Evolutionary conservation across 2,329 filamentous ascomycete genomes (phyloP).

Genomic region (Neocucurbitaria cava): DNA sequence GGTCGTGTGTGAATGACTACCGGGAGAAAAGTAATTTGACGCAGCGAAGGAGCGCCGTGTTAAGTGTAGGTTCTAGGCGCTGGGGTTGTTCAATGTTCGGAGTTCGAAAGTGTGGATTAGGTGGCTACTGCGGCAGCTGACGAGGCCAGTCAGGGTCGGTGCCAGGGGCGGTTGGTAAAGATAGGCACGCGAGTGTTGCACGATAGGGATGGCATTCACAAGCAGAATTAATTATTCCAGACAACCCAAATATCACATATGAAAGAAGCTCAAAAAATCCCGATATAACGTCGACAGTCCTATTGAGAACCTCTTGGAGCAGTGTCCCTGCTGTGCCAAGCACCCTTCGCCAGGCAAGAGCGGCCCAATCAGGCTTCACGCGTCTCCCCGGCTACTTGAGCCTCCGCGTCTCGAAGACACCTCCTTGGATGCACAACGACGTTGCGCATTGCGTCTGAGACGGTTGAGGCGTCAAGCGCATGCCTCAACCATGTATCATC

Average conservation of each 20-base stretch:
- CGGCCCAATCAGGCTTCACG: conserved; percentile 26
- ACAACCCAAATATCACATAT: neutral
- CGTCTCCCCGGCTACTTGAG: conserved; percentile 10
- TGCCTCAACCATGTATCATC: conserved; percentile 39
- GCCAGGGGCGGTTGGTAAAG: conserved; percentile 2
- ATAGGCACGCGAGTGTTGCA: conserved; percentile 14
- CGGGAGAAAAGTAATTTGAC: conserved; percentile 1
- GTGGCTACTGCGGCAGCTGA: conserved; percentile 39
- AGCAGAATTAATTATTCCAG: neutral
- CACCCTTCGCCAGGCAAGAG: conserved; percentile 8
- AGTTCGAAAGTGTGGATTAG: conserved; percentile 28
- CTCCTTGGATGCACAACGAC: conserved; percentile 18
- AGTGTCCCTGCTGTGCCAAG: conserved; percentile 19
- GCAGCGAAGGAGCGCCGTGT: neutral
- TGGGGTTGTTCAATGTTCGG: conserved; percentile 14
- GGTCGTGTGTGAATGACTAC: neutral
- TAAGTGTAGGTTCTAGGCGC: conserved; percentile 4
- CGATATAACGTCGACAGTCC: conserved; percentile 1
- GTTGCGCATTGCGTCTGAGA: conserved; percentile 24
- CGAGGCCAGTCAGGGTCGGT: conserved; percentile 27
- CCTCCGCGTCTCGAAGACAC: conserved; percentile 35
- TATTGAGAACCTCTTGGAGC: conserved; percentile 16
- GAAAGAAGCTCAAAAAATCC: neutral
- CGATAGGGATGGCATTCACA: neutral
- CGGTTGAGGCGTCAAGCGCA: conserved; percentile 24